Base-by-base conservation (phyloP, 2,329 filamentous ascomycete genomes). In the Xylariales sp. region DNA sequence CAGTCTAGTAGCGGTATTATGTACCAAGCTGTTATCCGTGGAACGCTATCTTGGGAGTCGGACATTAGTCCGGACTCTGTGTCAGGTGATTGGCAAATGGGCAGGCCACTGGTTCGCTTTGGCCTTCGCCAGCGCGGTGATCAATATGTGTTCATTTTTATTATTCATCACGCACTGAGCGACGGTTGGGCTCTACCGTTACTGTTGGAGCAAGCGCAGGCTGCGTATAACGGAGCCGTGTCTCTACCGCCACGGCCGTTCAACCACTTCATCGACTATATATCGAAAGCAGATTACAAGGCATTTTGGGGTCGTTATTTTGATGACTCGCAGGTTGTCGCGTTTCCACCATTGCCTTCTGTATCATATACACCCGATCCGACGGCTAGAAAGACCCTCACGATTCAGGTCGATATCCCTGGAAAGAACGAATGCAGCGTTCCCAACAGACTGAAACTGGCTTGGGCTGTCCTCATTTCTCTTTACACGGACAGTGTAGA, bases 151-250 rank as follows among this genome's bases (percentile, higher is more conserved):
- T 59, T 67, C 6, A 28, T 5, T 8, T 62, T 58, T 7, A 7
- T 34, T 7, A 28, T 67, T 18, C 64, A 67, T 28, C 64, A 67
- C 12, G 64, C 64, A 3, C 28, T 67, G 3, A 48, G 16, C 10
- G 64, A 67, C 34, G 64, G 64, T 3, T 67, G 64, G 64, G 28
- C 64, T 5, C 8, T 67, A 14, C 59, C 59, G 10, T 32, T 67
- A 14, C 46, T 67, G 16, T 10, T 62, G 16, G 16, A 67, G 34
- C 58, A 67, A 28, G 59, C 48, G 1, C 53, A 62, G n/a, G 18
- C 46, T 1, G 58, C 54, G 16, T 67, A 62, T 36, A 48, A 67
- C 3, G 41, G 45, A 14, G 14, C 4, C 3, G 28, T 5, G 16
- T 39, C 36, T 10, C 9, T 34, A 36, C 8, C 54, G 1, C 16